Base-by-base conservation (phyloP, 2,329 filamentous ascomycete species). In the Westerdykella sp. region DNA sequence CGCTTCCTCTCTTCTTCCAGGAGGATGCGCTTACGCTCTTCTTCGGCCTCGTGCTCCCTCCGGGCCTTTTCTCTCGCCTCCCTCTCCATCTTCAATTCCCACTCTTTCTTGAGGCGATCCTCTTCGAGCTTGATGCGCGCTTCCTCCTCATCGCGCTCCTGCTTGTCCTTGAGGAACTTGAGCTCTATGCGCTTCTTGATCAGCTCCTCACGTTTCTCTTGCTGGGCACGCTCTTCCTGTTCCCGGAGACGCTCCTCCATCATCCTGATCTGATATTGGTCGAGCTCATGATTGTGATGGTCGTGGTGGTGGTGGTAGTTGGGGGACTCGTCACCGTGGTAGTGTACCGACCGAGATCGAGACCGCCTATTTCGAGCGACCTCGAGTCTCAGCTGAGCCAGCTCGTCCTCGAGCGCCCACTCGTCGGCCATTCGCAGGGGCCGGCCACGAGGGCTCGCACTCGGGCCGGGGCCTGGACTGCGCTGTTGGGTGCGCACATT, bases 181-280 rank as follows among this genome's bases (percentile, higher is more conserved):
- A 67, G 56, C 50, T 69, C 60, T 30, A 64, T 43, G 44, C 56
- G 58, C 42, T 59, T 58, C 40, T 55, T 56, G 37, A 59, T 44
- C 5, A 67, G 57, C 39, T 69, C 67, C 40, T 69, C 64, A 15
- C 69, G 67, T 42, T 55, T 55, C 47, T 69, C 63, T 42, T 55
- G 56, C 34, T 58, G 50, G 16, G 54, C 40, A 45, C 57, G 57
- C 25, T 63, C 62, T 40, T 65, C 65, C 18, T 59, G 47, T 39
- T 69, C 67, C 37, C 57, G 59, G 28, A 67, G 42, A 38, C 62
- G 58, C 42, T 62, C 59, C 34, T 65, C 59, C n/a, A 61, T 51
- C 38, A 63, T 51, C 25, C 63, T 51, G 28, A 66, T 41, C 49
- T 69, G 59, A 37, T 62, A 57, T 36, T 61, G 59, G 15, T 63